Evolutionary conservation across 306 rosid species (phyloP).

Genomic region (Casuarina equisetifolia): DNA sequence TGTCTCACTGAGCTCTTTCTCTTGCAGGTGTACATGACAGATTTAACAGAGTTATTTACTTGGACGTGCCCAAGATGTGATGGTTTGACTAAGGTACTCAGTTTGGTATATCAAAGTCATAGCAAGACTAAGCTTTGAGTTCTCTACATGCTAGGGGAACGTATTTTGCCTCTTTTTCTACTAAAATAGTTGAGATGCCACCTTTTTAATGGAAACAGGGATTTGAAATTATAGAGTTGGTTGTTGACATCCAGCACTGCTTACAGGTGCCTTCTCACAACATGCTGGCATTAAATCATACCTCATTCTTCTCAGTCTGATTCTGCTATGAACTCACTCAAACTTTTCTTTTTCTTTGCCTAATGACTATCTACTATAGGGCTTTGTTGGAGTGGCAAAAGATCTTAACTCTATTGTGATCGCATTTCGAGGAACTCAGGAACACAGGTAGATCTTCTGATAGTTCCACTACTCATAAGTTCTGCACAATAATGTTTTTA

Average conservation of each 20-base stretch:
- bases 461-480: background rate
- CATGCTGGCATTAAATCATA: constrained; percentile 14
- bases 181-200: constrained; percentile 25
- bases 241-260: constrained; percentile 94
- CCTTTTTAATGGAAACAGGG: constrained; percentile 60
- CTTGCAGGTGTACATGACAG: constrained; percentile 87
- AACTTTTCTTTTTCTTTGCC: constrained; percentile 7
- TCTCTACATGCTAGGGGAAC: constrained; percentile 12
- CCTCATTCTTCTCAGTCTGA: constrained; percentile 4
- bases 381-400: constrained; percentile 82
- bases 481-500: background rate
- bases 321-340: constrained; percentile 1
- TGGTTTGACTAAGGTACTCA: constrained; percentile 76
- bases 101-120: constrained; percentile 20
- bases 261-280: constrained; percentile 63
- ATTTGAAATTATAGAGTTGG: constrained; percentile 87
- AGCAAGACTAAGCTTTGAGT: constrained; percentile 13
- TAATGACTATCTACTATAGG: constrained; percentile 42
- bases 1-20: constrained; percentile 32
- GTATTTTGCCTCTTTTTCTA: constrained; percentile 16
- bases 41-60: constrained; percentile 78
- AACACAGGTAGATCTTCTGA: constrained; percentile 57
- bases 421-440: constrained; percentile 98
- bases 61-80: constrained; percentile 88
- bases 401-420: constrained; percentile 77